Conservation (phyloP, 2,329 filamentous ascomycete species). For the Proliferodiscus dingleyae region DNA sequence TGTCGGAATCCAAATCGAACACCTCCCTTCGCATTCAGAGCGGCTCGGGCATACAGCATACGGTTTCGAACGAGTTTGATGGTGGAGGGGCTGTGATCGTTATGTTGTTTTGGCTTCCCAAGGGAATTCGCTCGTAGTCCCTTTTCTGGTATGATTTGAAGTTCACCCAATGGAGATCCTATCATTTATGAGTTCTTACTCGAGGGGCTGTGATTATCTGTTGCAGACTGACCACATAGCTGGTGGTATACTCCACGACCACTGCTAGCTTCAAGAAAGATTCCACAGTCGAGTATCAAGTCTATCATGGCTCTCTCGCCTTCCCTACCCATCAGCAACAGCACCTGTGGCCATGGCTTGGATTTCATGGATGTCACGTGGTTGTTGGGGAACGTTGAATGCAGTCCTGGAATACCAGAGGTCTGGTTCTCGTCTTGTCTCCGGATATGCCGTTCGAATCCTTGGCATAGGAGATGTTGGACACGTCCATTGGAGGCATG, state of each 20-base stretch:
- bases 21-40: conserved; percentile 61
- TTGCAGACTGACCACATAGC: conserved; percentile 58
- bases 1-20: conserved; percentile 73
- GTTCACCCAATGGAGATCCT: conserved; percentile 29
- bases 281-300: conserved; percentile 69
- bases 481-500: conserved; percentile 47
- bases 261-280: conserved; percentile 62
- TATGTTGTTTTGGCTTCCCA: background rate
- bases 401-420: conserved; percentile 60
- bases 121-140: too few relatives aligned
- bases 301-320: conserved; percentile 75
- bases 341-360: conserved; percentile 68
- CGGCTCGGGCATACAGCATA: conserved; percentile 78
- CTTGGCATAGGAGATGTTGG: conserved; percentile 77
- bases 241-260: conserved; percentile 68
- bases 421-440: conserved; percentile 26
- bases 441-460: conserved; percentile 54
- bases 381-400: conserved; percentile 60
- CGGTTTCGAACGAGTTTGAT: conserved; percentile 76
- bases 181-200: conserved; percentile 9
- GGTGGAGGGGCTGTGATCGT: conserved; percentile 40
- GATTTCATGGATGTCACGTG: conserved; percentile 65
- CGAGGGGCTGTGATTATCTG: background rate
- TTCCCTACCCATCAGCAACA: conserved; percentile 67
- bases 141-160: conserved; percentile 20